Conservation (phyloP, 768 basidiomycete genomes). For the Mrakia gelida region DNA sequence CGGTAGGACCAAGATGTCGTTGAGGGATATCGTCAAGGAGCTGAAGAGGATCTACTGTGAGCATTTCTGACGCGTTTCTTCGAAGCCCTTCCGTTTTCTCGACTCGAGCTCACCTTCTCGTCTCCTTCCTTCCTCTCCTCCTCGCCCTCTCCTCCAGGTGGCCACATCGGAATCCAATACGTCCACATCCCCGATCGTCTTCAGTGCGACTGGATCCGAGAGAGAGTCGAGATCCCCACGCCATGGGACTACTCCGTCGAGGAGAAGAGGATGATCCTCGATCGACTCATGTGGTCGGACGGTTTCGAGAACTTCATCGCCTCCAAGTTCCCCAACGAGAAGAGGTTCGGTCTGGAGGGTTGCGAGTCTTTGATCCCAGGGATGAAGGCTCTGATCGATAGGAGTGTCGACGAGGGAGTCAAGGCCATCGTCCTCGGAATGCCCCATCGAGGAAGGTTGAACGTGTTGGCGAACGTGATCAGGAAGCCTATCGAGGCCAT, state of each 20-base stretch:
- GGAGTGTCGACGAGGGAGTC: constrained; percentile 92
- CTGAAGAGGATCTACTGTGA: constrained; percentile 91
- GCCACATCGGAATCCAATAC: constrained; percentile 53
- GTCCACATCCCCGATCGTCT: constrained; percentile 94
- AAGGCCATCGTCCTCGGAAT: constrained; percentile 97
- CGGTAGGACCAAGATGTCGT: constrained; percentile 77
- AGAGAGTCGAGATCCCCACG: constrained; percentile 87
- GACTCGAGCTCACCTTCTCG: background rate
- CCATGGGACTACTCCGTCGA: constrained; percentile 98
- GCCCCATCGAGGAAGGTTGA: constrained; percentile 98
- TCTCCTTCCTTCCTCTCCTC: background rate
- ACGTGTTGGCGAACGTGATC: constrained; percentile 96
- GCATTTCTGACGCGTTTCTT: background rate
- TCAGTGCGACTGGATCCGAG: constrained; percentile 98
- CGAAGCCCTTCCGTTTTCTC: background rate
- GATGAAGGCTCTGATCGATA: constrained; percentile 99
- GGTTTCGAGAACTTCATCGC: constrained; percentile 98
- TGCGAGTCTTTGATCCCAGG: constrained; percentile 96
- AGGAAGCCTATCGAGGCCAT: constrained; percentile 98
- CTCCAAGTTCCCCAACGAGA: constrained; percentile 98
- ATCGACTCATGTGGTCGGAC: constrained; percentile 99
- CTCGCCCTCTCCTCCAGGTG: constrained; percentile 52
- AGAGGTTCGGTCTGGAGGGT: constrained; percentile 97
- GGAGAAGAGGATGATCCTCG: constrained; percentile 98
- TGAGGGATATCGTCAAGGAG: constrained; percentile 84